Evolutionary conservation across 1,284 basidiomycete genomes (phyloP).

Genomic region (Pseudozyma tsukubaensis): DNA sequence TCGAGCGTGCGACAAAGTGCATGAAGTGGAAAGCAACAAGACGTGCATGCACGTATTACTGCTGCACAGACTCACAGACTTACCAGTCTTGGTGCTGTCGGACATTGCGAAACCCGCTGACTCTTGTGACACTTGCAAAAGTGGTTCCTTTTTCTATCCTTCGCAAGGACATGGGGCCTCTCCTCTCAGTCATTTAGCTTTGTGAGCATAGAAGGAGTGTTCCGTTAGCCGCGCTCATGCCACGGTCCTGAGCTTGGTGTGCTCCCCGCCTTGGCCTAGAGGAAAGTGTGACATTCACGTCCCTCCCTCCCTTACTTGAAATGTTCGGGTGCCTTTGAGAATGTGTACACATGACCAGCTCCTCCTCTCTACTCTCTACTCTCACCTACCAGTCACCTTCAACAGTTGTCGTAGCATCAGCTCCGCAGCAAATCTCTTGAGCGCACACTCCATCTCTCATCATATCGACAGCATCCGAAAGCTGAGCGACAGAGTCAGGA

Average conservation of each 20-base stretch:
- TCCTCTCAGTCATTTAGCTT: too few relatives aligned
- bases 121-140: slow-evolving; percentile 4
- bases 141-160: not conserved
- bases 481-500: not conserved
- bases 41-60: too few relatives aligned
- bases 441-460: too few relatives aligned
- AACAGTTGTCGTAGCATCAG: too few relatives aligned
- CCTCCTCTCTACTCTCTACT: not conserved
- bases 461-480: not conserved
- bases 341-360: slow-evolving; percentile 7
- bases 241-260: not conserved
- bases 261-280: not conserved
- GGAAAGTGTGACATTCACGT: slow-evolving; percentile 1
- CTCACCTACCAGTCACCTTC: not conserved
- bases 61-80: not conserved
- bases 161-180: not conserved
- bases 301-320: not conserved
- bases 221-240: not conserved
- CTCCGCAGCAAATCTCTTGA: too few relatives aligned
- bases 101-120: slow-evolving; percentile 5
- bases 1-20: too few relatives aligned
- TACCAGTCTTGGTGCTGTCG: slow-evolving; percentile 2
- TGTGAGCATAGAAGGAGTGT: too few relatives aligned
- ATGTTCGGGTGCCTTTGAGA: not conserved
- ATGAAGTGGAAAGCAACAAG: too few relatives aligned